Evolutionary conservation across 495 filamentous ascomycete species (phyloP), one percentile per base, ranked within the genome.

Genomic region (Lasiosphaeriaceae sp.): DNA sequence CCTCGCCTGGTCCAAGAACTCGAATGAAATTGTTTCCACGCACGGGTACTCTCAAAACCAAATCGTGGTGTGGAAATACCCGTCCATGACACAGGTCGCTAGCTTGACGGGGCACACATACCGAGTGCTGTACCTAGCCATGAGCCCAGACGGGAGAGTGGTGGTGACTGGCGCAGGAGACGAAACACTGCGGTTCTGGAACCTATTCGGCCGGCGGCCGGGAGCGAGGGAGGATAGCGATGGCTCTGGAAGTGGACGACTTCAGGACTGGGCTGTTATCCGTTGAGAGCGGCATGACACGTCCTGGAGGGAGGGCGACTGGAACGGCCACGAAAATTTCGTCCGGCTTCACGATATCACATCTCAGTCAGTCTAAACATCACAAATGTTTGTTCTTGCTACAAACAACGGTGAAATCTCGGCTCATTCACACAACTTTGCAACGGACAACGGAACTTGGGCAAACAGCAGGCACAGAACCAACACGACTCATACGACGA

Each of bases 61-160:
- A 69, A 96, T 98, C 61, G 91, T 97, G 17, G 87, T 98, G 55
- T 98, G 94, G 94, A 97, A 97, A 68, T 97, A 97, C 68, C 94
- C 94, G 1, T 89, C 85, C 65, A 97, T 98, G 95, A 89, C 89
- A 39, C 94, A 97, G 64, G 90, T 98, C 6, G 94, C 88, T 14
- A 95, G 89, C 56, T 75, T 98, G 35, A 97, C 95, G 0, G 94
- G 94, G 0, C 94, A 98, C 70, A 98, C 94, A 0, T 98, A 92
- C 72, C 84, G 94, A 50, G 94, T 98, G 5, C 80, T 98, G 4
- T 98, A 97, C 70, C 80, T 98, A 21, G 91, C 92, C 7, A 97
- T 97, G 92, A 96, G 90, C 57, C 95, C 94, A 0, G 94, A 97
- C 64, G 94, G 94, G 12, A 83, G 90, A 62, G 88, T 88, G 7